phyloP scores from a whole-genome alignment of 2,329 filamentous ascomycete genomes.

The Xylariaceae sp. region DNA sequence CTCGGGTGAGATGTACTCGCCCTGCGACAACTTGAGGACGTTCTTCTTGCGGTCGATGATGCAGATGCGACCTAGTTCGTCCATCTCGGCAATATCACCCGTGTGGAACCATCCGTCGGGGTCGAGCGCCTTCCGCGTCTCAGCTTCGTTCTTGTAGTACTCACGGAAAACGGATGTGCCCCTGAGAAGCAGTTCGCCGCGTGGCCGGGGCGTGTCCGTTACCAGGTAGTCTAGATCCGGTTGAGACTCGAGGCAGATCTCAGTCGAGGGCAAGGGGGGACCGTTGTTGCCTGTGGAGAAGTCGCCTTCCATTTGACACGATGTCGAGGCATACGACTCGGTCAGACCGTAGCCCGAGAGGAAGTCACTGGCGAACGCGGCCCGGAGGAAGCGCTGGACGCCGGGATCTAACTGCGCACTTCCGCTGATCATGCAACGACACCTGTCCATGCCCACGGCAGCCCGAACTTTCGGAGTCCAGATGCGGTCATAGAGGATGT shows the following conservation, averaged over 20 bases:
- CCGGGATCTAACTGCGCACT: conserved; percentile 86
- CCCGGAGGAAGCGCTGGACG: conserved; percentile 82
- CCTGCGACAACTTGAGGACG: conserved; percentile 95
- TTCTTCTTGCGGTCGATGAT: conserved; percentile 99
- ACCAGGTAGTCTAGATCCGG: conserved; percentile 91
- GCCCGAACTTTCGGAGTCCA: conserved; percentile 83
- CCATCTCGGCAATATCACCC: conserved; percentile 83
- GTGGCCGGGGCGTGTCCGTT: conserved; percentile 81
- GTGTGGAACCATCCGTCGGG: conserved; percentile 96
- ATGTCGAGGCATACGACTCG: conserved; percentile 77
- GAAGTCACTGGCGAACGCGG: conserved; percentile 74
- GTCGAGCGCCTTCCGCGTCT: conserved; percentile 77
- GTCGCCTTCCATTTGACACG: conserved; percentile 66
- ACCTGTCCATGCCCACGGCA: conserved; percentile 74
- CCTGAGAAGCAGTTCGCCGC: conserved; percentile 82
- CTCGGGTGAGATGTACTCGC: conserved; percentile 97
- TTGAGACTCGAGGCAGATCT: conserved; percentile 78
- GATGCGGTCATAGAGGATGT: conserved; percentile 76
- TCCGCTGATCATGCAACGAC: conserved; percentile 72
- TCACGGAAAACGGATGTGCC: conserved; percentile 75
- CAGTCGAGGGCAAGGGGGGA: conserved; percentile 58
- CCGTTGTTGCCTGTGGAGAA: conserved; percentile 78
- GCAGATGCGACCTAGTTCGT: conserved; percentile 78
- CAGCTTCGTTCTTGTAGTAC: conserved; percentile 86
- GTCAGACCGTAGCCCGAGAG: conserved; percentile 90